Conservation (phyloP, 192 early-diverging fungal species). For the Rhizophlyctis rosea region DNA sequence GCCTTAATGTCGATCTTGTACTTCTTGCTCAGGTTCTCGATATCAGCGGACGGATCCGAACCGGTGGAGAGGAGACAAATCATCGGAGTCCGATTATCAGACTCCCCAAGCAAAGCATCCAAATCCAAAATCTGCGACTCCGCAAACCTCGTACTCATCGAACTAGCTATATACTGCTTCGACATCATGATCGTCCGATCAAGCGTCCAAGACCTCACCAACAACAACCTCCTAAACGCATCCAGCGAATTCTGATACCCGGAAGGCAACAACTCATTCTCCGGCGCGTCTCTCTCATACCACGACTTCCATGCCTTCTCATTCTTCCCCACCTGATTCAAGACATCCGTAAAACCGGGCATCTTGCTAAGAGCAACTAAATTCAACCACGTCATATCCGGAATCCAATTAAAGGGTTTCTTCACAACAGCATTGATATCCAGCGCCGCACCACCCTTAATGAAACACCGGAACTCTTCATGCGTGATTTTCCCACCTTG, state of each 20-base stretch:
- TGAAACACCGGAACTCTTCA: constrained; percentile 64
- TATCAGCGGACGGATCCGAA: constrained; percentile 64
- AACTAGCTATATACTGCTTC: constrained; percentile 61
- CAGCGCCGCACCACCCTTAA: constrained; percentile 63
- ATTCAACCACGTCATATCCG: constrained; percentile 66
- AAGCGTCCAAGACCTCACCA: constrained; percentile 59
- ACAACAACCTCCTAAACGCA: constrained; percentile 55
- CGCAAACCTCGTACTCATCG: constrained; percentile 45
- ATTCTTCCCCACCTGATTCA: constrained; percentile 66
- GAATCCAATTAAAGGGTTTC: constrained; percentile 69
- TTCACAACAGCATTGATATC: constrained; percentile 65
- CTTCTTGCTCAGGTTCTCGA: constrained; percentile 62
- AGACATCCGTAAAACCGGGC: constrained; percentile 59
- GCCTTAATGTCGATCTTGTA: constrained; percentile 66
- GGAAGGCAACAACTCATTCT: constrained; percentile 59
- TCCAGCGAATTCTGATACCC: constrained; percentile 61
- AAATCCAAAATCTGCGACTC: constrained; percentile 68
- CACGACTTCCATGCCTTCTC: constrained; percentile 63
- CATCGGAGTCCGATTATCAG: constrained; percentile 63
- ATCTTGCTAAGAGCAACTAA: constrained; percentile 60
- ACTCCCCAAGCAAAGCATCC: constrained; percentile 55
- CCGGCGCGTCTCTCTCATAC: constrained; percentile 65
- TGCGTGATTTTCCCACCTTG: constrained; percentile 45
- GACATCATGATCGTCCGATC: constrained; percentile 66
- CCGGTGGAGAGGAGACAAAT: constrained; percentile 63